Evolutionary conservation across 2,329 filamentous ascomycete species (phyloP).

Genomic region (Penicillium sclerotiorum): DNA sequence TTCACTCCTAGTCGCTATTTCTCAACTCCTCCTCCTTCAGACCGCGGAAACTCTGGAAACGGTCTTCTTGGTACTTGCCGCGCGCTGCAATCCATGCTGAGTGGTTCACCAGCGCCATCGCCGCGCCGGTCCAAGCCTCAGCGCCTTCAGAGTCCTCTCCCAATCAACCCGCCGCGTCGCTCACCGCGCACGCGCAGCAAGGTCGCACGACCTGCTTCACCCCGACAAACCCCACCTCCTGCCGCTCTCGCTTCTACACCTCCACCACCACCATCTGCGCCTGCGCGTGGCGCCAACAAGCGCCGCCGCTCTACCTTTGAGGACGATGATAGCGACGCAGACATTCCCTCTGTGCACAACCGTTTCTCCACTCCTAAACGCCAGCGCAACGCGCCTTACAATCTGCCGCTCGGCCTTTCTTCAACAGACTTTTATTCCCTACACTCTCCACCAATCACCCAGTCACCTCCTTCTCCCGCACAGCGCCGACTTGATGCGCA

Average conservation of each 20-base stretch:
- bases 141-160: conserved; percentile 45
- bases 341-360: conserved; percentile 17
- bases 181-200: conserved; percentile 36
- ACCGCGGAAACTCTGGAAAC: conserved; percentile 39
- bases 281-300: conserved; percentile 43
- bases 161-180: conserved; percentile 31
- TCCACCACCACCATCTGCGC: conserved; percentile 27
- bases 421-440: conserved; percentile 49
- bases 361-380: conserved; percentile 50
- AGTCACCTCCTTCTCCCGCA: conserved; percentile 34
- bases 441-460: conserved; percentile 36
- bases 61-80: conserved; percentile 46
- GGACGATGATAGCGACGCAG: conserved; percentile 18
- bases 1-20: conserved; percentile 40
- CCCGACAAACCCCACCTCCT: conserved; percentile 24
- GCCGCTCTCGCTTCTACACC: conserved; percentile 18
- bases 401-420: conserved; percentile 49
- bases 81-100: conserved; percentile 46
- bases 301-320: conserved; percentile 38
- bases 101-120: conserved; percentile 42
- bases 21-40: conserved; percentile 43
- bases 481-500: conserved; percentile 11
- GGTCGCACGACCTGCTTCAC: conserved; percentile 22
- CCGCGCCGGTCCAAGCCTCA: conserved; percentile 37
- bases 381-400: conserved; percentile 42